Base-by-base conservation (phyloP, 2,329 filamentous ascomycete genomes). In the Colletotrichum musae region DNA sequence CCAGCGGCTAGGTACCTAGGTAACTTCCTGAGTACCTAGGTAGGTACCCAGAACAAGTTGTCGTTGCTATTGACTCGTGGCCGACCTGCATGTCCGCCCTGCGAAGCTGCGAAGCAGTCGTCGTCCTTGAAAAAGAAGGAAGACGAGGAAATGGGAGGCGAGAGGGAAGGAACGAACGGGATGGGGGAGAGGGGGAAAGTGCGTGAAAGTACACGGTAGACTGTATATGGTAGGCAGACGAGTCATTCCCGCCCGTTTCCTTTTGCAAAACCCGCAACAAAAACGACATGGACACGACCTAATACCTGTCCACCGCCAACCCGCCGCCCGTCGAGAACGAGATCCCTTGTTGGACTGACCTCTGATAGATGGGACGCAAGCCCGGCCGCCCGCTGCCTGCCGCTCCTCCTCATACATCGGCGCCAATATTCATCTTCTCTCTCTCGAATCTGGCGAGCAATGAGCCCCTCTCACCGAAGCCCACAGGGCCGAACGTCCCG, bases 231-330 rank as follows among this genome's bases (percentile, higher is more conserved):
- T 36, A 36, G 32, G 32, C 32, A 36, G 48, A 50, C 64, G 59
- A 68, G 64, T 64, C 52, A 58, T 68, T 57, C 41, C 51, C 21
- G 43, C 58, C 41, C 47, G 32, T 26, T 45, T 24, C 45, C 58
- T 43, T 43, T 36, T 51, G n/a, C 18, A 5, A 24, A 16, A 13
- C 57, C 6, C 16, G 36, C 41, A 15, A n/a, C 41, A 36, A 43
- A 62, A 50, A 58, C 58, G 58, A 50, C 48, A 48, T 26, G 57
- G 36, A 36, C 64, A 62, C 51, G n/a, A 60, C 32, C 58, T 60
- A 36, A 36, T 36, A n/a, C 41, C 41, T n/a, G 47, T 47, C 58
- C 58, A 60, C 47, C 18, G 47, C 47, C 43, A 41, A 26, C 26
- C 36, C 64, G 64, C 64, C 48, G 64, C 64, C 48, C 58, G 45